Conservation (phyloP, 768 basidiomycete genomes). For the Lactarius tabidus region DNA sequence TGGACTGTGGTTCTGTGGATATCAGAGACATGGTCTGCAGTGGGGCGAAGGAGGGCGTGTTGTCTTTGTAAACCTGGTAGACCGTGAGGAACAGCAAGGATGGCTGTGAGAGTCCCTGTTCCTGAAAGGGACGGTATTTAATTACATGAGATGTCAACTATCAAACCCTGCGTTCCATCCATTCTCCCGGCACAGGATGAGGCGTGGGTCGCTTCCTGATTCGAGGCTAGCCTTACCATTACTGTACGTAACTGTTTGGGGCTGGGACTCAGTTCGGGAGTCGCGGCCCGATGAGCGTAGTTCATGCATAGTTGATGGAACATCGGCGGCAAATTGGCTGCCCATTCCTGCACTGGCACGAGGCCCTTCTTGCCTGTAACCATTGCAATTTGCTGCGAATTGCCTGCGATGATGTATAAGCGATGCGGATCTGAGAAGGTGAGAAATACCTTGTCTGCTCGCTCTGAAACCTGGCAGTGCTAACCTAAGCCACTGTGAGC, state of each 20-base stretch:
- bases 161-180: neutral
- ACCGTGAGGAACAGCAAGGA: neutral
- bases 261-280: neutral
- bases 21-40: neutral
- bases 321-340: too few species aligned
- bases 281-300: neutral
- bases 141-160: neutral
- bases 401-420: too few species aligned
- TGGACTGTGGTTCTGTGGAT: slow-evolving; percentile 17
- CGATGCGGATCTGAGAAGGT: too few species aligned
- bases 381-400: too few species aligned
- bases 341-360: too few species aligned
- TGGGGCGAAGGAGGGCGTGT: neutral
- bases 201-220: neutral
- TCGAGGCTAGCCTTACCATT: neutral
- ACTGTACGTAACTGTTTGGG: neutral
- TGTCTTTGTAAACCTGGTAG: neutral
- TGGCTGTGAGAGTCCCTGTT: neutral
- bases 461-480: too few species aligned
- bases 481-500: too few species aligned
- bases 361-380: too few species aligned
- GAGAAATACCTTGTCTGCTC: too few species aligned
- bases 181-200: neutral
- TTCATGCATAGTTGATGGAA: too few species aligned
- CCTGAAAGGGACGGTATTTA: neutral